phyloP scores from a whole-genome alignment of 768 basidiomycete genomes.

The Mycena leptocephala region DNA sequence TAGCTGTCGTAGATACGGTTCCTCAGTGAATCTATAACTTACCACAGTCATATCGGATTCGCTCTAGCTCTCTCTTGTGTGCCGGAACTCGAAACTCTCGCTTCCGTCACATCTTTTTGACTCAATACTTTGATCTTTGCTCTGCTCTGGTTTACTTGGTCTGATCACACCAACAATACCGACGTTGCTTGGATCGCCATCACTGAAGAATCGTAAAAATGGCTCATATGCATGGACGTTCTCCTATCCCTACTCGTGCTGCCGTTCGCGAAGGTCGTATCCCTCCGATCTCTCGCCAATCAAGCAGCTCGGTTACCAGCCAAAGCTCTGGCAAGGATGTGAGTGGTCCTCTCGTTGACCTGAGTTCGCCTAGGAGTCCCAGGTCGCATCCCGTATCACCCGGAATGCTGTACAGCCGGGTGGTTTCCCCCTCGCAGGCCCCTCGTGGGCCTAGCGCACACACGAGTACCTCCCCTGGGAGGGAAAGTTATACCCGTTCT shows the following conservation, averaged over 20 bases:
- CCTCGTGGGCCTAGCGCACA: neutral
- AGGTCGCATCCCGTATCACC: neutral
- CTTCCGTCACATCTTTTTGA: too few species aligned
- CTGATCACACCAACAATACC: conserved; percentile 11
- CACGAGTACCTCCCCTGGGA: neutral
- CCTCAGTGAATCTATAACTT: too few species aligned
- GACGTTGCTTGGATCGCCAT: neutral
- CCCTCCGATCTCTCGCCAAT: neutral
- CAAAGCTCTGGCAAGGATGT: neutral
- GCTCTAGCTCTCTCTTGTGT: too few species aligned
- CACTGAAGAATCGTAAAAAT: conserved; percentile 6
- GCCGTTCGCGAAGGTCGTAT: neutral
- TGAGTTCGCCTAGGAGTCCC: neutral
- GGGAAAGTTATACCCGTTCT: conserved; percentile 11
- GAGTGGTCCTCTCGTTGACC: neutral
- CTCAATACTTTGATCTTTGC: conserved; percentile 1
- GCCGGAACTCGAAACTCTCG: too few species aligned
- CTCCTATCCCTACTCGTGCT: neutral
- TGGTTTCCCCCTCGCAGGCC: conserved; percentile 4
- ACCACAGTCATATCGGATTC: too few species aligned
- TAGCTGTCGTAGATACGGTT: too few species aligned
- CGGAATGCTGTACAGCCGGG: conserved; percentile 6
- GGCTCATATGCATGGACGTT: neutral
- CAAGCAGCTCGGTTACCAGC: neutral
- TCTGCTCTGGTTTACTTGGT: conserved; percentile 10